Evolutionary conservation across 805 yeast genomes (phyloP), one percentile per base, ranked within the genome.

Genomic region (Yamadazyma phyllophila): DNA sequence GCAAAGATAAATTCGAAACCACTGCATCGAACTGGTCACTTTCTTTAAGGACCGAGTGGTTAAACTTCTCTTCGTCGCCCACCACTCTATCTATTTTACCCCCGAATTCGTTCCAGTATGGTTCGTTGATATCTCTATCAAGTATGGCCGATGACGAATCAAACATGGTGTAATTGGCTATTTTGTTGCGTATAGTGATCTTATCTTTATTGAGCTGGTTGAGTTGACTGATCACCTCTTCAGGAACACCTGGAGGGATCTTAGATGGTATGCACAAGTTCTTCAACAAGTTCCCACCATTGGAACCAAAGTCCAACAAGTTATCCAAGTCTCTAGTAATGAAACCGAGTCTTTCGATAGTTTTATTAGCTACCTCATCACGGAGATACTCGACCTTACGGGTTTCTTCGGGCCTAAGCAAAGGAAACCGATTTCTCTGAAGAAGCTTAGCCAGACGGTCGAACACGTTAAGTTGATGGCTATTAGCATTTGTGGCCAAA

Each of bases 301-400:
- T 81, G 9, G 84, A 74, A 2, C 96, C 96, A 46, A 85, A 76
- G 59, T 88, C 95, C 47, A 88, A 64, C 30, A 84, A 75, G 15
- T 70, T 68, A 14, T 75, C 68, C 54, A 87, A 82, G 16, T 77
- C 76, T 40, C 90, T 71, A 38, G 85, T 81, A 40, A 88, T 77
- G 61, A 86, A 84, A 2, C 89, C 82, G 43, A 88, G 63, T 51
- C 96, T 72, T 51, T 88, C 95, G 20, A 87, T 79, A 8, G 90
- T 82, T 43, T 87, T 76, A 17, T 71, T 58, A 0, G 94, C 90
- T 7, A 86, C 80, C 59, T 87, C 94, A 56, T 84, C 82, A 35
- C 90, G 71, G 20, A 88, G 64, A 56, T 87, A 88, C 52, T 88
- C 95, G 9, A 78, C 86, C 50, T 77, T 70, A 14, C 81, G 65